Conservation (phyloP, 495 filamentous ascomycete species). For the Aspergillus mulundensis region DNA sequence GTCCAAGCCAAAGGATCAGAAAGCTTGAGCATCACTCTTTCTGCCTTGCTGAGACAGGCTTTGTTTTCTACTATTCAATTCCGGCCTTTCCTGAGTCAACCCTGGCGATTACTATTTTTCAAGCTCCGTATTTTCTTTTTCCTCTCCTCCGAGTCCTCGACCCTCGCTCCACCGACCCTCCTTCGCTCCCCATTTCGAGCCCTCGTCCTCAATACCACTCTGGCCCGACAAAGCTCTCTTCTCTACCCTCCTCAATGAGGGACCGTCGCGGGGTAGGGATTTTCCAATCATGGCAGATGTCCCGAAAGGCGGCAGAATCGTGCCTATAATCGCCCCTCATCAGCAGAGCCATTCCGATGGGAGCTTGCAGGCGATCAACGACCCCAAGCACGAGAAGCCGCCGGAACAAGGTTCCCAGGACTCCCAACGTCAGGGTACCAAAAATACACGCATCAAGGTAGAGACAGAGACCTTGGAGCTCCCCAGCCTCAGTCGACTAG, state of each 20-base stretch:
- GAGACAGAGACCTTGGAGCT: constrained; percentile 33
- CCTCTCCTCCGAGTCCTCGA: constrained; percentile 4
- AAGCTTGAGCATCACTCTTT: not conserved
- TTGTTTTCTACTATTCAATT: not conserved
- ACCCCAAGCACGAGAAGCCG: constrained; percentile 7
- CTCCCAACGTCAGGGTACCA: constrained; percentile 9
- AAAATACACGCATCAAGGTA: constrained; percentile 19
- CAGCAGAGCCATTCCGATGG: constrained; percentile 21
- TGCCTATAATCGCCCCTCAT: constrained; percentile 40
- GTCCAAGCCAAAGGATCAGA: not conserved
- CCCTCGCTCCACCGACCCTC: constrained; percentile 4
- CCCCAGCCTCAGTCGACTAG: constrained; percentile 34
- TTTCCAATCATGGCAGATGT: constrained; percentile 38
- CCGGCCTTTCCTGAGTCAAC: not conserved
- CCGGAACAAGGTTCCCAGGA: constrained; percentile 6
- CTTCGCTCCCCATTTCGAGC: constrained; percentile 1
- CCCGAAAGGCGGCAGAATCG: constrained; percentile 45
- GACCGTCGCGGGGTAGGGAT: constrained; percentile 32
- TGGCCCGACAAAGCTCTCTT: constrained; percentile 22
- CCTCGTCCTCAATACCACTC: not conserved
- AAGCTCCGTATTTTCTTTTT: constrained; percentile 9
- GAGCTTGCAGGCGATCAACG: constrained; percentile 8
- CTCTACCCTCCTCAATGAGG: constrained; percentile 35
- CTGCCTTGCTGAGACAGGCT: not conserved
- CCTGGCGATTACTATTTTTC: constrained; percentile 9